Evolutionary conservation across 2,329 filamentous ascomycete genomes (phyloP).

Genomic region (Colletotrichum tanaceti): DNA sequence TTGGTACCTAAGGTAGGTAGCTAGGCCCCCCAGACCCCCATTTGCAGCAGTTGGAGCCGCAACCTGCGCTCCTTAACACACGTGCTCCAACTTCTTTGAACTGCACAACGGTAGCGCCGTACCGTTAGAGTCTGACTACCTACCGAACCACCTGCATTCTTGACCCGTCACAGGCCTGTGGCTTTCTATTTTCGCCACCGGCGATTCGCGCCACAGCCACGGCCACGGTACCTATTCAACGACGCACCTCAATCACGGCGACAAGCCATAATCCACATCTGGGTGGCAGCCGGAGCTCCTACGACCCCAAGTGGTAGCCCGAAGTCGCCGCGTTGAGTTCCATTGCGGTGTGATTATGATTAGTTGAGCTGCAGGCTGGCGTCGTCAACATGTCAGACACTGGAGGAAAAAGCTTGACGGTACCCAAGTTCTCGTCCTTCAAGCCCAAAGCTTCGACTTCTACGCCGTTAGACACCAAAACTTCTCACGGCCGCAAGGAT

Average conservation of each 20-base stretch:
- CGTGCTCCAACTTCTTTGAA: slow-evolving; percentile 13
- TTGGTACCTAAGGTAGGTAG: too few species aligned
- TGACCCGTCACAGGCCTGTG: background rate
- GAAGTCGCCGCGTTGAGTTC: background rate
- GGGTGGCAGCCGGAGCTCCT: background rate
- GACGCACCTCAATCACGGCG: background rate
- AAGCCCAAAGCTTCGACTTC: slow-evolving; percentile 58
- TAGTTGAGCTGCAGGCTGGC: slow-evolving; percentile 22
- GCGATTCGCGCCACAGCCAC: slow-evolving; percentile 1
- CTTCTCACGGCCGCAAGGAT: slow-evolving; percentile 10
- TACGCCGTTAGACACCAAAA: slow-evolving; percentile 33
- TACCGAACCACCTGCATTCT: background rate
- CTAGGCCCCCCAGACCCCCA: too few species aligned
- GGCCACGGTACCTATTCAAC: slow-evolving; percentile 2
- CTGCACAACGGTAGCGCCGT: slow-evolving; percentile 5
- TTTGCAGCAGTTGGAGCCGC: slow-evolving; percentile 12
- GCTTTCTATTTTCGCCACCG: slow-evolving; percentile 23
- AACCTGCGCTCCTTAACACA: slow-evolving; percentile 15
- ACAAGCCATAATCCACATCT: background rate
- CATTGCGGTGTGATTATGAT: slow-evolving; percentile 18
- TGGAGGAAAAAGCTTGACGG: slow-evolving; percentile 42
- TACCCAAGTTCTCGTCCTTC: slow-evolving; percentile 83
- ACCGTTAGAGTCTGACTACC: background rate
- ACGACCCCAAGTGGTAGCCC: background rate
- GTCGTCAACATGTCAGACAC: slow-evolving; percentile 27